Percentiles rank a stretch among this genome's conserved stretches.
Evolutionary conservation across 176 grass and related monocot genomes (phyloP).

Genomic region (Aegilops longissima): DNA sequence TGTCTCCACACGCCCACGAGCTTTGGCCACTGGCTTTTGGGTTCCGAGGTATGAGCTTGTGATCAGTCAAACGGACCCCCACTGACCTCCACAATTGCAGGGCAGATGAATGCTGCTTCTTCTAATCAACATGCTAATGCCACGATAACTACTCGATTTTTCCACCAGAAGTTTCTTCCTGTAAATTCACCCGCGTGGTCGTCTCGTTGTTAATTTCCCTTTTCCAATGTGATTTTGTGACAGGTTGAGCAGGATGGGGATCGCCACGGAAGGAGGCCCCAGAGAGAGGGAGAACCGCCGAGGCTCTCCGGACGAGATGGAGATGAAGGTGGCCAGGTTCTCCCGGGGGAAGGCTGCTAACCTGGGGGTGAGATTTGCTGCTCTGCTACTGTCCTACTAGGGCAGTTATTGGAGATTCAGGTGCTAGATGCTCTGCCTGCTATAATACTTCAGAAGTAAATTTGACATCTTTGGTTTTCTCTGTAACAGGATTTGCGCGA

Average conservation of each 20-base stretch:
- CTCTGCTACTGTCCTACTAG: background rate
- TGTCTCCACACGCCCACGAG: no score
- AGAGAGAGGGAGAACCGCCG: background rate
- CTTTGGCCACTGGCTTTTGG: no score
- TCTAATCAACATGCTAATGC: no score
- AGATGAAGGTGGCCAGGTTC: constrained; percentile 69
- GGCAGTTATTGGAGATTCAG: background rate
- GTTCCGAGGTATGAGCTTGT: no score
- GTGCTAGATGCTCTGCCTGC: background rate
- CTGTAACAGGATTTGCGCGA: constrained; percentile 51
- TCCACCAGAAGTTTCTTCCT: no score
- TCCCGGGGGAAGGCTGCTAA: constrained; percentile 56
- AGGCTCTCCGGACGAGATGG: constrained; percentile 47
- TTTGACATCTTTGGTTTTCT: constrained; percentile 3
- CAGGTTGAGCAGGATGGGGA: background rate
- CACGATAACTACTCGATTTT: no score
- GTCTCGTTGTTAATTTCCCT: background rate
- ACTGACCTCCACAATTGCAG: no score
- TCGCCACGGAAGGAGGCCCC: background rate
- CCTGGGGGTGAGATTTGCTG: constrained; percentile 38
- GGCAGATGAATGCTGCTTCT: no score
- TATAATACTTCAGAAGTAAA: no score
- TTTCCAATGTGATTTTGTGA: background rate
- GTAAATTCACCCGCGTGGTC: no score
- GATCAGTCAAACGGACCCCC: no score